Base-by-base conservation (phyloP, 352 stramenopile species). In the Thraustotheca clavata region DNA sequence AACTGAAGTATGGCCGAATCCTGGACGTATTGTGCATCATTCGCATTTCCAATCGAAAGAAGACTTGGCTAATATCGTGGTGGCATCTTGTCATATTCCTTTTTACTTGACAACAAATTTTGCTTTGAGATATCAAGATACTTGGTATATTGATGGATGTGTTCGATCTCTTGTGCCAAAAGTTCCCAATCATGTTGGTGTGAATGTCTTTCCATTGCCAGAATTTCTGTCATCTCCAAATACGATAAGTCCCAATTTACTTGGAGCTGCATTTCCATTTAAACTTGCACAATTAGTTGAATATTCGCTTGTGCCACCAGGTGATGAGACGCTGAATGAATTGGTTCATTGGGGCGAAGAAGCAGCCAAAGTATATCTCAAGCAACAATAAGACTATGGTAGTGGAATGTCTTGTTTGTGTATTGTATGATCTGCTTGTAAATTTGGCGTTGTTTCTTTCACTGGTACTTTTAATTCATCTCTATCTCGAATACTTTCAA, bases 61-160 rank as follows among this genome's bases (percentile, higher is more conserved):
- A 1, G 79, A 90, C 31, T 67, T 91, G 27, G 76, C 74, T 43
- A 76, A 88, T 61, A 75, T 71, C 8, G 59, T 91, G 49, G 80
- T 93, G 57, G 80, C 80, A 22, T 90, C 82, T 24, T 89, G 80
- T 48, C 88, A 80, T 68, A 76, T 93, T 52, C 82, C 84, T 36
- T 91, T 86, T 70, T 93, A 90, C 69, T 63, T 93, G 22, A 73
- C 75, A 3, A 65, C 65, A 32, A 67, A 76, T 47, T 76, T 76
- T 7, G 75, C 68, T 38, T 69, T 74, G 32, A 68, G 74, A 41
- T 87, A 90, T 70, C 75, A 79, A 60, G 76, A 76, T 39, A 73
- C 87, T 41, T 77, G 80, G 46, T 77, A 90, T 62, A 72, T 91
- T 7, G 84, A 93, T 54, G 84, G 82, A 65, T 74, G 81, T 0